A percentile compares a stretch with the other conserved stretches of the same genome.
Evolutionary conservation across 768 basidiomycete species (phyloP).

Genomic region (Austroboletus festivus): DNA sequence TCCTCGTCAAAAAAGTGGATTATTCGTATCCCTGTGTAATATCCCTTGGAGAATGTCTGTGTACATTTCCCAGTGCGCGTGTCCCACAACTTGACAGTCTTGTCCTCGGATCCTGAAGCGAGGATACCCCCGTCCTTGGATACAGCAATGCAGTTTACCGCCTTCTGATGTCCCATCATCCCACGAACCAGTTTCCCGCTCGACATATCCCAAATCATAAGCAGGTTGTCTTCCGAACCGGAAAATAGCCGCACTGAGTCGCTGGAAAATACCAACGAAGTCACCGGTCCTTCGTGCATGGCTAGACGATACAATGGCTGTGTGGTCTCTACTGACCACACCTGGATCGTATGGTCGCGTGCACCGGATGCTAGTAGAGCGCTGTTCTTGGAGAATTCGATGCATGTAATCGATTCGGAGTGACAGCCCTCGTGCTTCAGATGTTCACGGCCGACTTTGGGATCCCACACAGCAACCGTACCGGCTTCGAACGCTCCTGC

Average conservation of each 20-base stretch:
- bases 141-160: conserved; percentile 11
- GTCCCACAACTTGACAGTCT: conserved; percentile 20
- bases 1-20: conserved; percentile 10
- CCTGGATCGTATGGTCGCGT: conserved; percentile 6
- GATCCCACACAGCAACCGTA: conserved; percentile 13
- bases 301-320: conserved; percentile 1
- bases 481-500: conserved; percentile 9
- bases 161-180: conserved; percentile 17
- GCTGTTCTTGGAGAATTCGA: conserved; percentile 11
- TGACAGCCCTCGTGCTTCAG: conserved; percentile 6
- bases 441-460: conserved; percentile 9
- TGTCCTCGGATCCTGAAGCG: conserved; percentile 17
- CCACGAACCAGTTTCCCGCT: background rate
- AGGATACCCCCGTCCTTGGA: conserved; percentile 17
- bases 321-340: conserved; percentile 15
- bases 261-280: conserved; percentile 9
- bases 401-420: conserved; percentile 4
- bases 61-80: conserved; percentile 6
- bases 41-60: conserved; percentile 7
- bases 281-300: conserved; percentile 12
- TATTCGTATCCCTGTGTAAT: background rate
- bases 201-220: conserved; percentile 16
- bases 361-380: conserved; percentile 10
- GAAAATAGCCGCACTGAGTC: conserved; percentile 16
- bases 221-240: conserved; percentile 16